These are phyloP conservation scores for Mortierella sp. DNA, from an alignment of 371 early-diverging fungal species.

Conservation along the genomic window DNA sequence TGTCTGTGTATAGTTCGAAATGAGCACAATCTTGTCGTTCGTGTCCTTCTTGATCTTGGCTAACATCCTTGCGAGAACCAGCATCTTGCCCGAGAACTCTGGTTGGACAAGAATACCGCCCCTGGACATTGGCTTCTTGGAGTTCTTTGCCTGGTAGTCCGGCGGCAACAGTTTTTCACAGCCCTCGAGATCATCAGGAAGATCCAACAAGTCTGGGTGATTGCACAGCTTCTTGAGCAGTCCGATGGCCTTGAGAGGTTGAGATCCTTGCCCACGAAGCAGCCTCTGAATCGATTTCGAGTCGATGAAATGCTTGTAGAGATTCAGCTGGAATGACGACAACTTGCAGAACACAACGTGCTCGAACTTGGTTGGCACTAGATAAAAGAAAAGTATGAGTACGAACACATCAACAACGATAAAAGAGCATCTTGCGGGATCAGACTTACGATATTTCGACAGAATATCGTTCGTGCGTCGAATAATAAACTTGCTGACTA, in stretches of 20 bases:
- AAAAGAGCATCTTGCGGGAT: too few relatives aligned
- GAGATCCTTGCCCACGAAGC: constrained; percentile 70
- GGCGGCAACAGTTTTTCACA: constrained; percentile 70
- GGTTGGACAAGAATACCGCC: constrained; percentile 67
- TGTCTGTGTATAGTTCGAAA: constrained; percentile 98
- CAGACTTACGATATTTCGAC: constrained; percentile 92
- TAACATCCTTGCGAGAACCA: constrained; percentile 81
- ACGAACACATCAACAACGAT: too few relatives aligned
- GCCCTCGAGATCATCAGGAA: constrained; percentile 76
- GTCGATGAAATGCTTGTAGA: constrained; percentile 84
- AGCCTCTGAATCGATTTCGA: constrained; percentile 83
- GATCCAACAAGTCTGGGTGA: constrained; percentile 86
- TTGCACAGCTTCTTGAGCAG: constrained; percentile 95
- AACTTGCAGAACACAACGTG: constrained; percentile 96
- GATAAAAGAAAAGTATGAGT: too few relatives aligned
- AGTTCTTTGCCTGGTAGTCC: constrained; percentile 51
- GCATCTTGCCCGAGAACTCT: constrained; percentile 90
- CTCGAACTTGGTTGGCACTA: constrained; percentile 95
- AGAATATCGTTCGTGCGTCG: constrained; percentile 95
- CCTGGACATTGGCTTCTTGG: constrained; percentile 36
- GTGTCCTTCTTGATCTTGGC: constrained; percentile 77
- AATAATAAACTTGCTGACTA: constrained; percentile 95
- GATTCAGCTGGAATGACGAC: constrained; percentile 77
- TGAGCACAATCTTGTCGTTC: constrained; percentile 95
- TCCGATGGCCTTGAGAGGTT: constrained; percentile 90